Conservation (phyloP, 2,329 filamentous ascomycete genomes). For the Westerdykella aurantiaca region DNA sequence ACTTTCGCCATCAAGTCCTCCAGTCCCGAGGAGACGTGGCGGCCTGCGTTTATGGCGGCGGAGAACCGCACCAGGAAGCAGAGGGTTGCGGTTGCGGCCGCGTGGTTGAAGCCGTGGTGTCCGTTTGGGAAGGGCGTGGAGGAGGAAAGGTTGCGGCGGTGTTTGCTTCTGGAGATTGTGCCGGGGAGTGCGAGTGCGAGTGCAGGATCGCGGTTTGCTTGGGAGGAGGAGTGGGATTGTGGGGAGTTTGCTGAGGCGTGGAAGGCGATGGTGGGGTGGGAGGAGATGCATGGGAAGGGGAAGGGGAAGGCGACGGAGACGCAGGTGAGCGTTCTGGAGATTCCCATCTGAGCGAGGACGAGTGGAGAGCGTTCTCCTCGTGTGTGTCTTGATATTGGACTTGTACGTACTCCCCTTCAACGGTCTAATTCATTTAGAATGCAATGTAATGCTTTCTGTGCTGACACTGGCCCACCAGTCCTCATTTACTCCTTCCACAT, state of each 20-base stretch:
- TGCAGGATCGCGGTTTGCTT: no score
- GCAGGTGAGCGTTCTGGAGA: no score
- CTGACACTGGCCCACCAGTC: no score
- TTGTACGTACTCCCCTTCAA: no score
- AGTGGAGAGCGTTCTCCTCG: not conserved
- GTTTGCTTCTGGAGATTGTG: conserved; percentile 23
- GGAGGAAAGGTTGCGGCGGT: conserved; percentile 16
- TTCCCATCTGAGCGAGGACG: not conserved
- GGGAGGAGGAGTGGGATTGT: conserved; percentile 19
- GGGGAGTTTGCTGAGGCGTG: conserved; percentile 21
- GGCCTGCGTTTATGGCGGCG: conserved; percentile 21
- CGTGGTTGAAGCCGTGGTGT: conserved; percentile 21
- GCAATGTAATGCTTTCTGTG: no score
- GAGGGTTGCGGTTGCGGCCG: conserved; percentile 20
- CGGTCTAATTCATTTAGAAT: no score
- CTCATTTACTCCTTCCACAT: no score
- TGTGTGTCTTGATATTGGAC: no score
- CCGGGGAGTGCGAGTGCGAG: conserved; percentile 1
- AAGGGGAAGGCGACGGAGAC: no score
- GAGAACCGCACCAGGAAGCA: conserved; percentile 19
- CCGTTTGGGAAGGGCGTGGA: conserved; percentile 6
- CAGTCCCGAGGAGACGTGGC: conserved; percentile 11
- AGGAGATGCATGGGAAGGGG: no score
- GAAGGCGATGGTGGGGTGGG: no score
- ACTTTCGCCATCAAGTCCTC: conserved; percentile 21